Evolutionary conservation across 2,329 filamentous ascomycete species (phyloP), one percentile per base, ranked within the genome.

Genomic region (Arthrobotrys entomopaga): DNA sequence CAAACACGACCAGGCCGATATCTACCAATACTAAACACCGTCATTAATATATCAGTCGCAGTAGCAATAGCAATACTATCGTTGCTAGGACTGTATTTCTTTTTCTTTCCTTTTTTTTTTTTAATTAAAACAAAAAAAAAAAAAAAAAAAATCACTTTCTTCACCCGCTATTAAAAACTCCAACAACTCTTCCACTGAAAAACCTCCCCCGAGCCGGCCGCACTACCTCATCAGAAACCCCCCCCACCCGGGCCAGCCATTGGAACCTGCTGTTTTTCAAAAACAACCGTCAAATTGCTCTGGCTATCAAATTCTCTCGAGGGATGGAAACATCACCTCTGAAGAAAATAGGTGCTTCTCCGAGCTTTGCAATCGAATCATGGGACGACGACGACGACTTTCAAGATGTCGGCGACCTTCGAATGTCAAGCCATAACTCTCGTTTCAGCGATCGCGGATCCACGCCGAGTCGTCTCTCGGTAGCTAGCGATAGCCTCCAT

Each of bases 371-470:
- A 16, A 85, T 93, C 77, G 91, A 94, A 81, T 89, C 87, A 81
- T 95, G 91, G 87, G 90, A 93, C 79, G 88, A 93, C 80, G 90
- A 91, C 78, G 77, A 76, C 53, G 88, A 91, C 81, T 89, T 92
- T 79, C 83, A 89, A 77, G 87, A 91, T 79, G 89, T 90, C 19
- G 86, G 86, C 63, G 89, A 91, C 60, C 77, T 77, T 63, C 76
- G 76, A 40, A 75, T 74, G 56, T 57, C 63, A 84, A 85, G 78
- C 86, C 84, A 81, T 69, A 84, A 83, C 67, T 80, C 81, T 38
- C 82, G 82, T 29, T 82, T 82, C 72, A 86, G 88, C 76, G 86
- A 87, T 75, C 87, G 91, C 76, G 90, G 93, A 79, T 93, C 91
- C 16, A 88, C 90, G 65, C 97, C 93, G 0, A 96, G 91, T 70